phyloP scores from a whole-genome alignment of 352 stramenopile genomes.

The Pythium volutum region DNA sequence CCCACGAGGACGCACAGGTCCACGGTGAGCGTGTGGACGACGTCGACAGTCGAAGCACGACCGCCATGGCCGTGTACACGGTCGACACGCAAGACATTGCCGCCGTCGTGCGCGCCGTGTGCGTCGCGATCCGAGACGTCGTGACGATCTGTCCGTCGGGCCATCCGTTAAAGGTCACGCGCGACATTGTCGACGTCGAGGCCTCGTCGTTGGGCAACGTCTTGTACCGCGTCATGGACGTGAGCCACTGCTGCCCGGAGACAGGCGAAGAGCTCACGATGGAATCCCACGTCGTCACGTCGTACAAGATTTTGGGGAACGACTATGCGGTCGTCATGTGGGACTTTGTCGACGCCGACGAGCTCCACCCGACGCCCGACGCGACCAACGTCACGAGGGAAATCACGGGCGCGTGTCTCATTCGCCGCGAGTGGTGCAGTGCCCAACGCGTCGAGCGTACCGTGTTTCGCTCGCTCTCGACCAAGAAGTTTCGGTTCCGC shows the following conservation, averaged over 20 bases:
- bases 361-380: neutral
- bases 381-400: neutral
- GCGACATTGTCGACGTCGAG: constrained; percentile 11
- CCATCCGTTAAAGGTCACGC: constrained; percentile 12
- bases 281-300: constrained; percentile 6
- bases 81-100: neutral
- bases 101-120: constrained; percentile 19
- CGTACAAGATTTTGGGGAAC: constrained; percentile 4
- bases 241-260: neutral
- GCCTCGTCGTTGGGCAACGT: neutral
- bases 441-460: neutral
- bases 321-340: constrained; percentile 12
- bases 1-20: neutral
- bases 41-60: constrained; percentile 15
- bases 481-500: constrained; percentile 3
- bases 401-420: constrained; percentile 6
- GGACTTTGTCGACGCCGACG: constrained; percentile 17
- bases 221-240: neutral
- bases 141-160: constrained; percentile 25
- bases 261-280: neutral
- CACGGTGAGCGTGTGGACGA: neutral
- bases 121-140: constrained; percentile 22
- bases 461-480: constrained; percentile 1
- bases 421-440: constrained; percentile 16
- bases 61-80: constrained; percentile 17